Conservation (phyloP, 306 rosid genomes). For the Myrica gale region DNA sequence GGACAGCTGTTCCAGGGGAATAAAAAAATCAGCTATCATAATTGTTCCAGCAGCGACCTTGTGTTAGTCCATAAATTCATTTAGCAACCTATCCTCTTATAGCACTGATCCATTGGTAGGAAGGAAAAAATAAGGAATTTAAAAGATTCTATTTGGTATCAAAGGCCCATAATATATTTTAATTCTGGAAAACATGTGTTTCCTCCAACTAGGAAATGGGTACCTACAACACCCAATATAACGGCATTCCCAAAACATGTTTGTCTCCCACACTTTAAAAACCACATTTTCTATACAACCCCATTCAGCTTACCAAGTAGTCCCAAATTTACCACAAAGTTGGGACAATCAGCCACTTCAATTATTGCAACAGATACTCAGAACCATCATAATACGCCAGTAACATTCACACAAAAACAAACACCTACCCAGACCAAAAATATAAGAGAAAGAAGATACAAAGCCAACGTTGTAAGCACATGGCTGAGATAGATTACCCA, state of each 20-base stretch:
- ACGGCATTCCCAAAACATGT: background rate
- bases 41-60: background rate
- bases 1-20: background rate
- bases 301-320: background rate
- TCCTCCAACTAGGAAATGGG: background rate
- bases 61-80: too few species aligned
- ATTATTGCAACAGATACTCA: background rate
- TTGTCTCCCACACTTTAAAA: background rate
- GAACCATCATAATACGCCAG: background rate
- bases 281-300: background rate
- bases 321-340: background rate
- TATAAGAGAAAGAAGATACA: slow-evolving; percentile 1
- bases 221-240: background rate
- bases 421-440: background rate
- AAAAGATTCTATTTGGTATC: background rate
- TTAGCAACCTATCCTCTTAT: background rate
- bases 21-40: background rate
- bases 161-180: background rate
- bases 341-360: background rate
- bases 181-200: background rate
- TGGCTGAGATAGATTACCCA: slow-evolving; percentile 57
- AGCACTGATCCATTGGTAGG: background rate
- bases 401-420: too few species aligned
- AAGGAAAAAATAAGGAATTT: too few species aligned
- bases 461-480: slow-evolving; percentile 13